Base-by-base conservation (phyloP, 768 basidiomycete species). In the Phylloporus arenicola region DNA sequence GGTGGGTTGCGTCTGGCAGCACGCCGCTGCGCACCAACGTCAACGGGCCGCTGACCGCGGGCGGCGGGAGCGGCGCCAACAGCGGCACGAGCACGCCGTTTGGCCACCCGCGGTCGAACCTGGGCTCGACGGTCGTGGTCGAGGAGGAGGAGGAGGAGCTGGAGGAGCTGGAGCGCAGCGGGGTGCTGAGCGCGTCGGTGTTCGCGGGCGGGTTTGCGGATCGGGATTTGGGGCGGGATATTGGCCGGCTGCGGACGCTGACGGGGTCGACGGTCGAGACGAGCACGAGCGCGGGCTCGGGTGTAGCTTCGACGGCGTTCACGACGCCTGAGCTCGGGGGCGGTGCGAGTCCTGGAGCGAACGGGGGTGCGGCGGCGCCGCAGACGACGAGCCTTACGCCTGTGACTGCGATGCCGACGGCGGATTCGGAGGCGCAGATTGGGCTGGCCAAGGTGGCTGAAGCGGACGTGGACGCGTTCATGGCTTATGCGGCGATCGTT, bases 381-480 rank as follows among this genome's bases (percentile, higher is more conserved):
- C 72, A 76, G 9, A 70, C 79, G 24, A 76, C 81, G 27, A 77
- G 85, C 6, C 71, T 88, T 29, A 81, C 82, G 9, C 86, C 88
- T 1, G 82, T 89, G 9, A 77, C 79, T 12, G 82, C 88, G 24
- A 71, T 92, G 47, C 78, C 81, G 14, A 90, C 88, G 1, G 72
- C 76, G 3, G 88, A 90, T 53, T 72, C 75, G 14, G 89, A 91
- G 68, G 74, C 79, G 29, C 86, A 87, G 68, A 72, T 85, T 30
- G 90, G 90, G 14, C 67, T 91, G 42, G 84, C 81, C 29, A 90
- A 89, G 67, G 84, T 92, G 6, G 88, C 90, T 0, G 88, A 90
- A 52, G 81, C 89, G 13, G 90, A 92, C 63, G 70, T 81, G 47
- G 90, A 92, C 65, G 83, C 88, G 48, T 90, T 90, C 68, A 79